Base-by-base conservation (phyloP, 1,284 basidiomycete genomes). In the Fomitopsis schrenkii region DNA sequence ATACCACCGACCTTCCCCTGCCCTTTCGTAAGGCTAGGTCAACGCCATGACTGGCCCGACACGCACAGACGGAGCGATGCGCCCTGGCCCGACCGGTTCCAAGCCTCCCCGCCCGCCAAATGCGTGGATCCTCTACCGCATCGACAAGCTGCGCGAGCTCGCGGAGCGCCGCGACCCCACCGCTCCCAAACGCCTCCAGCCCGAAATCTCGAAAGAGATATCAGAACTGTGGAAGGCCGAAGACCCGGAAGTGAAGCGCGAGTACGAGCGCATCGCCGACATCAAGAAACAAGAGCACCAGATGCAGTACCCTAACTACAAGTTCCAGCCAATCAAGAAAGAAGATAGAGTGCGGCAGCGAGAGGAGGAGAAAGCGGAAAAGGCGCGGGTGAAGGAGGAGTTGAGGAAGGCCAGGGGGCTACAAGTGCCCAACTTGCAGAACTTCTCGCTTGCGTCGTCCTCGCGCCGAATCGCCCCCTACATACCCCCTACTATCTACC, bases 81-180 rank as follows among this genome's bases (percentile, higher is more conserved):
- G 57, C 38, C 42, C 61, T 63, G 58, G 50, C 57, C 55, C 63
- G 67, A 53, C 28, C 8, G 26, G 52, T 38, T 12, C 33, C 72
- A 83, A 69, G 62, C 81, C 84, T 0, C 88, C 88, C 1, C 83
- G 94, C 0, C 95, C 95, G 2, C 87, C 88, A 15, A 97, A 97
- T 72, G 88, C 94, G 0, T 97, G 93, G 93, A 96, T 97, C 63
- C 69, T 97, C n/a, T 97, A 94, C 72, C 86, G 94, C 46, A 87
- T 88, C 2, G 83, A 87, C 66, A 87, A 83, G 70, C 79, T 86
- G 59, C 71, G 70, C 46, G 74, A 77, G 33, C 68, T 81, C 40
- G 67, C 81, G 5, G 75, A 76, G 35, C 70, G 70, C 38, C 60
- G 60, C 2, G 57, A 59, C 53, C 75, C 76, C n/a, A 75, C 75